A percentile compares a stretch with the other conserved stretches of the same genome.
These are phyloP conservation scores for Microbotryum scabiosae DNA, from an alignment of 1,284 basidiomycete species.

Conservation along the genomic window DNA sequence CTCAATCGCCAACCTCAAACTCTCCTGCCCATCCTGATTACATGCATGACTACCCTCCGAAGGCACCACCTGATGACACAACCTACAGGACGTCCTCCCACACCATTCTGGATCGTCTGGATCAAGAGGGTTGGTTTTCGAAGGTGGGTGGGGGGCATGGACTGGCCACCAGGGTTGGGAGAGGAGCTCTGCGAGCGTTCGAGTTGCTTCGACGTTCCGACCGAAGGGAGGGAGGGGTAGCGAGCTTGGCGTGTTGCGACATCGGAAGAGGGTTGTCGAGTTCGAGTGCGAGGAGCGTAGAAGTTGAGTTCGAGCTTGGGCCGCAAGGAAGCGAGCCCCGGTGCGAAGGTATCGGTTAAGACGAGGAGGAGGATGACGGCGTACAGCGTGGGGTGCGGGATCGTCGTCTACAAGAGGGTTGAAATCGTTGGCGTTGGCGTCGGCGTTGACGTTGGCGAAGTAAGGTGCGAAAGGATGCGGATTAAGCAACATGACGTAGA, in stretches of 20 bases:
- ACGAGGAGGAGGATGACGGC: no score
- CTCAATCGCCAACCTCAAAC: conserved; percentile 19
- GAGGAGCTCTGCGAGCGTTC: neutral
- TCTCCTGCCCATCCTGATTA: conserved; percentile 6
- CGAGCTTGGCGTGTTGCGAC: neutral
- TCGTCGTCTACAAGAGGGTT: no score
- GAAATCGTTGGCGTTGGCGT: no score
- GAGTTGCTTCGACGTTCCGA: neutral
- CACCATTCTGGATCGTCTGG: neutral
- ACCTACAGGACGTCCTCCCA: conserved; percentile 10
- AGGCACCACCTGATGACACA: conserved; percentile 5
- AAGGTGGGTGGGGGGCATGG: neutral
- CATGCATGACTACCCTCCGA: neutral
- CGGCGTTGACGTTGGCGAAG: neutral
- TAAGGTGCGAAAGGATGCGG: neutral
- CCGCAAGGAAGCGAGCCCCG: no score
- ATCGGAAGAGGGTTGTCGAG: no score
- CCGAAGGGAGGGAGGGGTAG: neutral
- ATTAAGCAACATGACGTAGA: neutral
- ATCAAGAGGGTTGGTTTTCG: neutral
- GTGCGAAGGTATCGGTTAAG: no score
- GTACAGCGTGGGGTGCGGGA: no score
- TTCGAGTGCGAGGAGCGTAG: no score
- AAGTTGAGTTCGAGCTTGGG: no score
- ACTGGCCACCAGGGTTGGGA: neutral